These are phyloP conservation scores for Penicillium nordicum DNA, from an alignment of 2,329 filamentous ascomycete genomes.

Conservation along the genomic window DNA sequence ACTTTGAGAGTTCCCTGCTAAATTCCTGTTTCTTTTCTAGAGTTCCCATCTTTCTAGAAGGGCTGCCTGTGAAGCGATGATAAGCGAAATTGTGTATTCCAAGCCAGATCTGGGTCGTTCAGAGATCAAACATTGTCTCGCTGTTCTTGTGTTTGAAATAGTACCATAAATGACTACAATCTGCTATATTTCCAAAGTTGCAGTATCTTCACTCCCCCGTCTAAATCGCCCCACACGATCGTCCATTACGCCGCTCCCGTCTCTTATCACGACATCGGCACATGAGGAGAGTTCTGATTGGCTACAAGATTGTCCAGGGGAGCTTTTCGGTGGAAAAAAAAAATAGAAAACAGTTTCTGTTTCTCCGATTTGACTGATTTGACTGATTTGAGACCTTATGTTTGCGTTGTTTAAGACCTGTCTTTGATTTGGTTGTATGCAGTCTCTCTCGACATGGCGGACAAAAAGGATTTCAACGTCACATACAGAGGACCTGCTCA, in stretches of 20 bases:
- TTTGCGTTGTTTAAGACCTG: background rate
- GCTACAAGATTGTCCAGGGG: background rate
- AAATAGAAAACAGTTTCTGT: background rate
- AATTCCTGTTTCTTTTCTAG: background rate
- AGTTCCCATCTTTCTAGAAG: background rate
- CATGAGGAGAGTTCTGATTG: slow-evolving; percentile 12
- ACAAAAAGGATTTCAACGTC: slow-evolving; percentile 6
- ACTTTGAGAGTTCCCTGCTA: background rate
- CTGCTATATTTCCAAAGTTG: background rate
- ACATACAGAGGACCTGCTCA: slow-evolving; percentile 3
- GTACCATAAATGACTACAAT: background rate
- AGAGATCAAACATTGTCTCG: background rate
- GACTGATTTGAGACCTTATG: too few relatives aligned
- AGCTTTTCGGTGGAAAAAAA: background rate
- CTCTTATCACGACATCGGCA: slow-evolving; percentile 26
- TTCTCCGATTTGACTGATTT: background rate
- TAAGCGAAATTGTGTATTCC: background rate
- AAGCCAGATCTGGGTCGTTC: background rate
- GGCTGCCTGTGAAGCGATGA: background rate
- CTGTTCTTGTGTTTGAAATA: background rate
- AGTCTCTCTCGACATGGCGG: background rate
- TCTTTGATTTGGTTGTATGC: background rate
- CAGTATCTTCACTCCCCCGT: background rate
- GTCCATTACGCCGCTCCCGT: slow-evolving; percentile 1
- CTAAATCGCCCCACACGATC: background rate